phyloP scores from a whole-genome alignment of 2,329 filamentous ascomycete species.

The Arachnomyces sp. region DNA sequence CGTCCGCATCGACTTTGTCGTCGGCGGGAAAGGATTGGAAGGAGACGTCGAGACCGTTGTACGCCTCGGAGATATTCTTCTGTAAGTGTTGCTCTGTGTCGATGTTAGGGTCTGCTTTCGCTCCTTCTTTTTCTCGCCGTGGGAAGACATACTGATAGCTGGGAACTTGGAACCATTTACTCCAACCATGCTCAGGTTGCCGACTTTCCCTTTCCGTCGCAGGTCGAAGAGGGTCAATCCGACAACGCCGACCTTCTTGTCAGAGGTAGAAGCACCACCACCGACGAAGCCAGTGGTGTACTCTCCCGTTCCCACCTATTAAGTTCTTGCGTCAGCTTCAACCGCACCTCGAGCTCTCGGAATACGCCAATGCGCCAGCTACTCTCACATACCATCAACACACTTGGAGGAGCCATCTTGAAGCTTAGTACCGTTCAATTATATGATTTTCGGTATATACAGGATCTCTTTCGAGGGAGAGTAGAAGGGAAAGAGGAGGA shows the following conservation, averaged over 20 bases:
- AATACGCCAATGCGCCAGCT: too few species aligned
- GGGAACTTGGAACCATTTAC: conserved; percentile 85
- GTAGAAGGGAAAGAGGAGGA: neutral
- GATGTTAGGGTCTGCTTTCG: conserved; percentile 1
- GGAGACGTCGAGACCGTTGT: conserved; percentile 81
- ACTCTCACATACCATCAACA: conserved; percentile 55
- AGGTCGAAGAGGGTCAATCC: conserved; percentile 85
- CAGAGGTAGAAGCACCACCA: conserved; percentile 71
- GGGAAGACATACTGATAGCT: conserved; percentile 62
- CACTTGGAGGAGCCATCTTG: conserved; percentile 54
- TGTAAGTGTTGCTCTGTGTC: conserved; percentile 65
- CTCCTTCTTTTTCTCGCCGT: conserved; percentile 3
- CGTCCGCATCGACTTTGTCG: conserved; percentile 63
- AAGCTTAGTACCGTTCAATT: neutral
- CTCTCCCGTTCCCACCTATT: conserved; percentile 79
- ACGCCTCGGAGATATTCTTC: conserved; percentile 79
- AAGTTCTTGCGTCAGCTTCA: conserved; percentile 9
- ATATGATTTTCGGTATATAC: neutral
- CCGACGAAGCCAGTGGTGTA: conserved; percentile 95
- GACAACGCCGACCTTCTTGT: conserved; percentile 95
- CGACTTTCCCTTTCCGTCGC: conserved; percentile 79
- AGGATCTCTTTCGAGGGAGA: neutral
- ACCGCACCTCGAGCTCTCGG: conserved; percentile 4
- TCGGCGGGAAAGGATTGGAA: conserved; percentile 78
- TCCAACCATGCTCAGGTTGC: conserved; percentile 79